Evolutionary conservation across 2,329 filamentous ascomycete species (phyloP), one percentile per base, ranked within the genome.

Genomic region (Arthroderma sp.): DNA sequence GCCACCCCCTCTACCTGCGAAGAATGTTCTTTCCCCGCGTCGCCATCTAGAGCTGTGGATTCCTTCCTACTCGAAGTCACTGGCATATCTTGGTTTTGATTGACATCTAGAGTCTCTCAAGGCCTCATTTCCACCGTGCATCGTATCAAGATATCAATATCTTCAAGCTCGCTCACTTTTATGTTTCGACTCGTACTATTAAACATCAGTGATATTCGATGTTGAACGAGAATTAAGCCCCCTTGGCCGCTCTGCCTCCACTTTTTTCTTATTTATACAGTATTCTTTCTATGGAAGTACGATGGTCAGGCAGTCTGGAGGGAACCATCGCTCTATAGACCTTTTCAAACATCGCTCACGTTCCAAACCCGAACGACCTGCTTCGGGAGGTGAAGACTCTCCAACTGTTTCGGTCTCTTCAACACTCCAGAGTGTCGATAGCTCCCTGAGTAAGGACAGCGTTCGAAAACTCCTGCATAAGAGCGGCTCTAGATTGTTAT

Each of bases 401-500:
- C 45, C 48, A 11, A 51, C 50, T 29, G 49, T 48, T 7, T 59
- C 55, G 4, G 47, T 47, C 8, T 45, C 55, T 32, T 60, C 59
- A 6, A 57, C 58, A 52, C 56, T 11, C 52, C 58, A 40, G 30
- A 48, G 30, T 46, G 36, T 29, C n/a, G 33, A 39, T 11, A 40
- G 28, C 46, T 39, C 42, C 45, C 6, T 43, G 41, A 10, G 49
- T 27, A 58, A 49, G 39, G 54, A 57, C 39, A 55, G 54, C 29
- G 52, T 65, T 6, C 58, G 54, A 34, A 45, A 48, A 27, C 56
- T 58, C 29, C 44, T 66, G n/a, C 59, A 55, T 15, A 55, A 56
- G 38, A 62, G 59, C 45, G 57, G 63, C 33, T 63, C 62, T 7
- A 63, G 57, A 38, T 43, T 67, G 27, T 42, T 67, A 38, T 61